Evolutionary conservation across 805 yeast species (phyloP).

Genomic region (Phaffomyces antillensis): DNA sequence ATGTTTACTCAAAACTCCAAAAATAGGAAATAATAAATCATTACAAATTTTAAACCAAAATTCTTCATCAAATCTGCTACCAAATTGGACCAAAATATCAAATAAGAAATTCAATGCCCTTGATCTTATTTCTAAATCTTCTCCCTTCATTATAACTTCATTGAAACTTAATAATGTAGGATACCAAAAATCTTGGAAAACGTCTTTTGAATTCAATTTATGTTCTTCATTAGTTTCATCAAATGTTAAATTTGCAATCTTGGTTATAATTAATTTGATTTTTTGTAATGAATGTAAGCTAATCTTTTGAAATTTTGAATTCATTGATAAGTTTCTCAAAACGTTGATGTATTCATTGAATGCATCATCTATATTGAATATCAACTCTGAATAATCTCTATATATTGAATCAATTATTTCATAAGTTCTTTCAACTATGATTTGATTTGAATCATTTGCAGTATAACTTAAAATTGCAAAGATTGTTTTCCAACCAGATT

Average conservation of each 20-base stretch:
- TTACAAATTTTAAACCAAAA: constrained; percentile 83
- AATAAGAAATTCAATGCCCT: constrained; percentile 79
- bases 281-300: constrained; percentile 78
- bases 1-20: constrained; percentile 66
- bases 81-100: constrained; percentile 72
- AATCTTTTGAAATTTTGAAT: constrained; percentile 70
- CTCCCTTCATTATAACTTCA: constrained; percentile 87
- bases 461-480: constrained; percentile 72
- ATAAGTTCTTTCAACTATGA: constrained; percentile 57
- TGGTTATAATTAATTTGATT: constrained; percentile 53
- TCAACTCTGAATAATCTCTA: constrained; percentile 51
- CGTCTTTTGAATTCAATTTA: constrained; percentile 25
- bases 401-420: constrained; percentile 56
- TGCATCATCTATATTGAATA: constrained; percentile 61
- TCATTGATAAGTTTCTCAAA: constrained; percentile 76
- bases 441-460: constrained; percentile 52
- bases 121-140: constrained; percentile 90
- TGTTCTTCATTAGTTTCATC: constrained; percentile 12
- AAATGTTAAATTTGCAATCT: constrained; percentile 43
- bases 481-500: constrained; percentile 93
- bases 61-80: constrained; percentile 61
- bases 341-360: constrained; percentile 61
- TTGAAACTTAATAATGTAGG: constrained; percentile 83
- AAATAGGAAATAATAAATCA: constrained; percentile 82
- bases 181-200: constrained; percentile 64